phyloP scores from a whole-genome alignment of 768 basidiomycete species.

The Boletus subparvulus region DNA sequence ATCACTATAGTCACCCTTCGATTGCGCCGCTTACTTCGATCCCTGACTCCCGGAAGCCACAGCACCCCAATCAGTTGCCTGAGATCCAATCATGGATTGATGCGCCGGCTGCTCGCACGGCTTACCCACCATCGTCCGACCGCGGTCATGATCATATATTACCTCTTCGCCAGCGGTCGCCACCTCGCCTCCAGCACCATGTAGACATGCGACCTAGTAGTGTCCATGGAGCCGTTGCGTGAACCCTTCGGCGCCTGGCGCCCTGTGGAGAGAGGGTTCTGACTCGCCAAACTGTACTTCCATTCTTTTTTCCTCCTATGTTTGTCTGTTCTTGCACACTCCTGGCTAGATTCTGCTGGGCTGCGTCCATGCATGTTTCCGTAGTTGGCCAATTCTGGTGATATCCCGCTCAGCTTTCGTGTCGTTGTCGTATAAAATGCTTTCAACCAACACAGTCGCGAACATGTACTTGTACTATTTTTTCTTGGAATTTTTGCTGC shows the following conservation, averaged over 20 bases:
- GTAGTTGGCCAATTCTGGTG: conserved; percentile 20
- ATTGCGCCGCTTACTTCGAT: conserved; percentile 46
- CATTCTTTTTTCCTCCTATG: conserved; percentile 6
- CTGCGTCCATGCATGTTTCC: conserved; percentile 10
- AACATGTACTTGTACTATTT: conserved; percentile 25
- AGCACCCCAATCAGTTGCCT: conserved; percentile 41
- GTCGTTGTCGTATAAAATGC: conserved; percentile 27
- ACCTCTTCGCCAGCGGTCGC: conserved; percentile 34
- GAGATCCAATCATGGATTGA: conserved; percentile 51
- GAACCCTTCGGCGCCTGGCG: conserved; percentile 21
- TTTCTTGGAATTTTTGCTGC: conserved; percentile 33
- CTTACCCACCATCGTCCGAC: conserved; percentile 30
- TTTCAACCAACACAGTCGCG: conserved; percentile 8
- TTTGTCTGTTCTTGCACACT: conserved; percentile 23
- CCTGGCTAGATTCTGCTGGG: conserved; percentile 20
- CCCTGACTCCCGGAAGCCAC: conserved; percentile 34
- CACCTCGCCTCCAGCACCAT: conserved; percentile 34
- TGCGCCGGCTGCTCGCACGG: conserved; percentile 29
- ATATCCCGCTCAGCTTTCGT: conserved; percentile 20
- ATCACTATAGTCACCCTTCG: conserved; percentile 53
- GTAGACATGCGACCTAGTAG: conserved; percentile 32
- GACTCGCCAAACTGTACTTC: conserved; percentile 6
- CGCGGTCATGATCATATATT: conserved; percentile 31
- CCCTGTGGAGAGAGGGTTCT: conserved; percentile 8
- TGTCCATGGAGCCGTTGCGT: conserved; percentile 33